These are phyloP conservation scores for Ustilago shanxiensis DNA, from an alignment of 1,284 basidiomycete species.

Conservation along the genomic window DNA sequence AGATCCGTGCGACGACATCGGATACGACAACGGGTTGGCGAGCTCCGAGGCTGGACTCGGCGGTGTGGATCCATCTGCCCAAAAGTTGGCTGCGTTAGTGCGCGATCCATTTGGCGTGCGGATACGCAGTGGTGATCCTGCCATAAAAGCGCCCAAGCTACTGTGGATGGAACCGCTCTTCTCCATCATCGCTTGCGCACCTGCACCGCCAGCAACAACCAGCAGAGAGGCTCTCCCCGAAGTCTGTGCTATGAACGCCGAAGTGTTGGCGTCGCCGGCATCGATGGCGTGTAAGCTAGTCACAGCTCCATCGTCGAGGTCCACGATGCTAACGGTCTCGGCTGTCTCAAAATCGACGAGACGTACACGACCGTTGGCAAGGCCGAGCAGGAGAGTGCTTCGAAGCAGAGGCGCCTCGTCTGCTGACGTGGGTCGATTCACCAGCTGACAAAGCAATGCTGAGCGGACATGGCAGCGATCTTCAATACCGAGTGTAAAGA, in stretches of 20 bases:
- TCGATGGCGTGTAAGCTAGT: constrained; percentile 15
- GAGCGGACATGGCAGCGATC: constrained; percentile 34
- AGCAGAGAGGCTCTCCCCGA: constrained; percentile 33
- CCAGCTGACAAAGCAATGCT: constrained; percentile 32
- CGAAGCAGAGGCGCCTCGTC: constrained; percentile 32
- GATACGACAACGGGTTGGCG: constrained; percentile 38
- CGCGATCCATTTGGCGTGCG: constrained; percentile 44
- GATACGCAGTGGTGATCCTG: constrained; percentile 42
- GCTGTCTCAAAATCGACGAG: constrained; percentile 35
- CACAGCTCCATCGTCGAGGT: constrained; percentile 48
- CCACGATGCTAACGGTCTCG: constrained; percentile 30
- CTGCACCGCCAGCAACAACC: constrained; percentile 18
- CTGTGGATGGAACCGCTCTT: constrained; percentile 41
- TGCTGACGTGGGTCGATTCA: constrained; percentile 21
- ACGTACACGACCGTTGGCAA: constrained; percentile 35
- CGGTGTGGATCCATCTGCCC: constrained; percentile 46
- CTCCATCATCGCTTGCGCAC: constrained; percentile 24
- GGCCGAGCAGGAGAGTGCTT: constrained; percentile 44
- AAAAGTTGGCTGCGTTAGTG: constrained; percentile 39
- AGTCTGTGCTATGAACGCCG: constrained; percentile 39
- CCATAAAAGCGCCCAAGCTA: constrained; percentile 26
- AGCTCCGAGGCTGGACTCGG: constrained; percentile 45
- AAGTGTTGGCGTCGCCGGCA: constrained; percentile 26
- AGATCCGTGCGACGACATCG: constrained; percentile 51
- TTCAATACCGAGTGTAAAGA: constrained; percentile 32